Evolutionary conservation across 169 alveolate species (phyloP).

Genomic region (Plasmodium ovale): DNA sequence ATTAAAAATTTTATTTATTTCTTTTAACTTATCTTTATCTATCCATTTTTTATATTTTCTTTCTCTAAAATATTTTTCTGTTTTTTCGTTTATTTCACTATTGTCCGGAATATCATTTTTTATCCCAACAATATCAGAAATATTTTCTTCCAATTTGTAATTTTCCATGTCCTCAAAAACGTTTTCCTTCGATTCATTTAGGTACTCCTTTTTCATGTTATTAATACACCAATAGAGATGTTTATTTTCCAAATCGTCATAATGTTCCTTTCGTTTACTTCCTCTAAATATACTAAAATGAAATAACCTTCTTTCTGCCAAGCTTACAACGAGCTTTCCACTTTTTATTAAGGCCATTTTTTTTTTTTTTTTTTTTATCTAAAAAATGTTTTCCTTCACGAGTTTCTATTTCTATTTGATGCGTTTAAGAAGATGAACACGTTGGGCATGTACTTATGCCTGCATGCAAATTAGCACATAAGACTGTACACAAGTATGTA

Average conservation of each 20-base stretch:
- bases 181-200: constrained; percentile 24
- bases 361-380: no score
- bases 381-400: no score
- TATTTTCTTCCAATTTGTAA: constrained; percentile 27
- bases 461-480: no score
- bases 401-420: no score
- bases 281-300: constrained; percentile 33
- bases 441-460: no score
- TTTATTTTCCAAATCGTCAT: constrained; percentile 64
- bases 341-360: neutral
- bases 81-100: constrained; percentile 27
- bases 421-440: no score
- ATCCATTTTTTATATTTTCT: neutral
- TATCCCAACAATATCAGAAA: constrained; percentile 64
- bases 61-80: constrained; percentile 3
- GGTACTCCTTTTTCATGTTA: constrained; percentile 53
- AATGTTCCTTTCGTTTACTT: constrained; percentile 40
- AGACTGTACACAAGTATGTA: no score
- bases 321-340: neutral
- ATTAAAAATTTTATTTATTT: constrained; percentile 38
- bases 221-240: constrained; percentile 67
- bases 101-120: constrained; percentile 24
- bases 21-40: constrained; percentile 23
- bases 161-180: constrained; percentile 35
- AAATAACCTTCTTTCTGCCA: constrained; percentile 3